Conservation (phyloP, 2,329 filamentous ascomycete genomes). For the Pezicula rhizophila region DNA sequence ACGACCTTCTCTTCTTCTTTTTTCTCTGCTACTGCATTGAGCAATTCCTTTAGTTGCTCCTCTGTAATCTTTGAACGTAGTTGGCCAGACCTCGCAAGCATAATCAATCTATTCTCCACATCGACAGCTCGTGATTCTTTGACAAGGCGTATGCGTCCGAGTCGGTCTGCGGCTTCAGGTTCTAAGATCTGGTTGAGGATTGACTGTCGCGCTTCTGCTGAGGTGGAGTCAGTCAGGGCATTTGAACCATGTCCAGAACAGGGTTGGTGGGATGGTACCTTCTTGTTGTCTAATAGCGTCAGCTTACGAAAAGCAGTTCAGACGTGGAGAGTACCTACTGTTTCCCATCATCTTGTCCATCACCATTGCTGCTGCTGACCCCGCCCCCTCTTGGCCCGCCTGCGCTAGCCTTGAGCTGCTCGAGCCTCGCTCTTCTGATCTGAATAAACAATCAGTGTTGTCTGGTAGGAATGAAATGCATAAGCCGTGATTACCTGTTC, state of each 20-base stretch:
- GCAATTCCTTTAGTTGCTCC: conserved; percentile 84
- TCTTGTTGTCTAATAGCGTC: conserved; percentile 36
- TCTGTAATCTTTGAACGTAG: conserved; percentile 84
- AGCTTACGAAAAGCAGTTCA: background rate
- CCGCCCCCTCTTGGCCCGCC: conserved; percentile 43
- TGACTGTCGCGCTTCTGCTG: conserved; percentile 64
- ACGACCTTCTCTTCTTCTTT: conserved; percentile 78
- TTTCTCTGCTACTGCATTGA: conserved; percentile 78
- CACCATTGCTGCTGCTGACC: conserved; percentile 38
- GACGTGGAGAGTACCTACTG: conserved; percentile 40
- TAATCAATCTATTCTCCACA: conserved; percentile 88
- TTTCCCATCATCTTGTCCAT: conserved; percentile 55
- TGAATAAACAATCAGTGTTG: conserved; percentile 29
- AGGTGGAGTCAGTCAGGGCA: conserved; percentile 9
- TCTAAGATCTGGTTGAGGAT: conserved; percentile 91
- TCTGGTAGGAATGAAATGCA: background rate
- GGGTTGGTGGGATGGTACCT: conserved; percentile 27
- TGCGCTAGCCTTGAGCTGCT: conserved; percentile 78
- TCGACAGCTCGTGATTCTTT: conserved; percentile 87
- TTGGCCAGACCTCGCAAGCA: conserved; percentile 83
- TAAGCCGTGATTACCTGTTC: conserved; percentile 20
- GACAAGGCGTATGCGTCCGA: conserved; percentile 90
- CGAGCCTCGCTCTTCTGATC: conserved; percentile 87
- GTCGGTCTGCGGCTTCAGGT: conserved; percentile 85
- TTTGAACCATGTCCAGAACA: background rate